phyloP scores from a whole-genome alignment of 257 asterid species.

The Galeopsis tetrahit region DNA sequence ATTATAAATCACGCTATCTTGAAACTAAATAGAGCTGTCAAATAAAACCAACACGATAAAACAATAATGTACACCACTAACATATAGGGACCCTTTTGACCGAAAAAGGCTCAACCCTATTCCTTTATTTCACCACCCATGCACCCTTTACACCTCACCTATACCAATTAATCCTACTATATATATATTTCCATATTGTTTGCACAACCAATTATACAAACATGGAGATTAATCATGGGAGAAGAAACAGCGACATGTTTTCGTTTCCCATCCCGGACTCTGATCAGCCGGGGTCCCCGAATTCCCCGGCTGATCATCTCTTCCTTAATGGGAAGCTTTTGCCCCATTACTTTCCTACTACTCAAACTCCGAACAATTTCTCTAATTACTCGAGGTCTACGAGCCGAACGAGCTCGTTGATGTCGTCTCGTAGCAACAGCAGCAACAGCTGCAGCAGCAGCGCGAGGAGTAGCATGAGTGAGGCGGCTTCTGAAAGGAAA shows the following conservation, averaged over 20 bases:
- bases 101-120: constrained; percentile 44
- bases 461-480: constrained; percentile 76
- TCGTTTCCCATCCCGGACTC: constrained; percentile 55
- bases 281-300: constrained; percentile 69
- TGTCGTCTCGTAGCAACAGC: constrained; percentile 84
- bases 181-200: neutral
- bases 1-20: constrained; percentile 43
- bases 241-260: constrained; percentile 50
- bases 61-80: constrained; percentile 47
- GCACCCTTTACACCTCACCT: neutral
- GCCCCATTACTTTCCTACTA: constrained; percentile 67
- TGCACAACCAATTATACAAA: neutral
- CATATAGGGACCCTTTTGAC: constrained; percentile 55
- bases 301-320: constrained; percentile 85
- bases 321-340: constrained; percentile 70
- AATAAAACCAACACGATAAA: constrained; percentile 11
- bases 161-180: neutral
- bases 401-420: constrained; percentile 64
- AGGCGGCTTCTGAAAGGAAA: constrained; percentile 30
- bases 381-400: constrained; percentile 64
- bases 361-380: constrained; percentile 29
- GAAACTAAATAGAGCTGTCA: constrained; percentile 28
- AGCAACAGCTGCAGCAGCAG: constrained; percentile 46
- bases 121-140: constrained; percentile 29
- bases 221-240: constrained; percentile 47